phyloP scores from a whole-genome alignment of 495 filamentous ascomycete genomes.

The Pseudomonodictys pantanalensis region DNA sequence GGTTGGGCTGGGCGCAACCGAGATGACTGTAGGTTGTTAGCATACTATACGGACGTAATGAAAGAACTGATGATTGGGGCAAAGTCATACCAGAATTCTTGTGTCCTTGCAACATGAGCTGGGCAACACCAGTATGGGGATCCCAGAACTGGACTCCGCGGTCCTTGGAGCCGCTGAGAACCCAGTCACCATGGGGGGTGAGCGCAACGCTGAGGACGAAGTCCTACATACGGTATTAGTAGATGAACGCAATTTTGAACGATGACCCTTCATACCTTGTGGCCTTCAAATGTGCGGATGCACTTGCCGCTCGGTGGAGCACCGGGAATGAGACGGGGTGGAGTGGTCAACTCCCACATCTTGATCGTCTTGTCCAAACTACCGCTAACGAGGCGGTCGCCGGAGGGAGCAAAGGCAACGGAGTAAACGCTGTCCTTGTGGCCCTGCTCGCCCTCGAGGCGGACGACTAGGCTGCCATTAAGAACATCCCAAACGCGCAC shows the following conservation, averaged over 20 bases:
- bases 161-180: constrained; percentile 45
- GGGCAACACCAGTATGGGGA: constrained; percentile 42
- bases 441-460: constrained; percentile 44
- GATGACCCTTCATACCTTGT: constrained; percentile 36
- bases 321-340: constrained; percentile 32
- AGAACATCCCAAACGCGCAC: constrained; percentile 45
- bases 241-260: background rate
- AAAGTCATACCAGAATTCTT: constrained; percentile 42
- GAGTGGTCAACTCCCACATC: constrained; percentile 44
- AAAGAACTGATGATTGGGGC: background rate
- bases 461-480: constrained; percentile 38
- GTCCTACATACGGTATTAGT: constrained; percentile 32
- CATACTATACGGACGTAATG: background rate
- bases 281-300: constrained; percentile 45
- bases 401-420: constrained; percentile 43
- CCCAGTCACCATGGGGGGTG: constrained; percentile 43
- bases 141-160: constrained; percentile 49
- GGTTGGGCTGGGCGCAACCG: constrained; percentile 44
- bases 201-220: constrained; percentile 46
- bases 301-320: constrained; percentile 39
- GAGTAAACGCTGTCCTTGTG: constrained; percentile 47
- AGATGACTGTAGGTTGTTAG: constrained; percentile 39
- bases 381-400: constrained; percentile 41
- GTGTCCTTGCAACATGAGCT: constrained; percentile 46
- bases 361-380: constrained; percentile 47